Evolutionary conservation across 257 asterid species (phyloP).

Genomic region (Orobanche coerulescens): DNA sequence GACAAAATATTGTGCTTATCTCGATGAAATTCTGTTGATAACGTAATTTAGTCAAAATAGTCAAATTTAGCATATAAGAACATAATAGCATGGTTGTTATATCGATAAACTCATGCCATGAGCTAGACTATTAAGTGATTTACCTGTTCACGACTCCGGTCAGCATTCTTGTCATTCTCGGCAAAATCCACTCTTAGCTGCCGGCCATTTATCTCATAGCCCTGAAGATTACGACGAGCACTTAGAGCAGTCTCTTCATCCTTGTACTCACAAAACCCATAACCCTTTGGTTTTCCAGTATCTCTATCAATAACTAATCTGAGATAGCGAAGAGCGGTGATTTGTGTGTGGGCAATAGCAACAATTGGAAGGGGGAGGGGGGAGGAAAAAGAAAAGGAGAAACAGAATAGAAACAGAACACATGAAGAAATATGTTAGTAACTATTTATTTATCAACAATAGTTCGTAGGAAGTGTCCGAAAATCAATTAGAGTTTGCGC

Average conservation of each 20-base stretch:
- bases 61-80: neutral
- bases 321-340: slow-evolving; percentile 11
- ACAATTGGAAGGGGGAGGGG: neutral
- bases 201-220: slow-evolving; percentile 83
- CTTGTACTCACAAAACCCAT: slow-evolving; percentile 95
- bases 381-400: neutral
- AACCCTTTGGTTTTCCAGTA: slow-evolving; percentile 96
- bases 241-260: slow-evolving; percentile 93
- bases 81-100: neutral
- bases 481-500: neutral
- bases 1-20: too few species aligned
- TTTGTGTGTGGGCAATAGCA: neutral
- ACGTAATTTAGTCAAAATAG: neutral
- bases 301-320: slow-evolving; percentile 92
- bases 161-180: slow-evolving; percentile 81
- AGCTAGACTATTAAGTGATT: slow-evolving; percentile 15
- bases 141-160: slow-evolving; percentile 74
- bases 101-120: slow-evolving; percentile 2
- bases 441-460: neutral
- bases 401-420: neutral
- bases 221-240: slow-evolving; percentile 96
- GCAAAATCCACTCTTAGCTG: slow-evolving; percentile 96
- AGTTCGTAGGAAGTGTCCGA: neutral
- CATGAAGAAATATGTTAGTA: neutral
- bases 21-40: too few species aligned